These are phyloP conservation scores for Vicia sativa DNA, from an alignment of 306 rosid genomes.

Conservation along the genomic window DNA sequence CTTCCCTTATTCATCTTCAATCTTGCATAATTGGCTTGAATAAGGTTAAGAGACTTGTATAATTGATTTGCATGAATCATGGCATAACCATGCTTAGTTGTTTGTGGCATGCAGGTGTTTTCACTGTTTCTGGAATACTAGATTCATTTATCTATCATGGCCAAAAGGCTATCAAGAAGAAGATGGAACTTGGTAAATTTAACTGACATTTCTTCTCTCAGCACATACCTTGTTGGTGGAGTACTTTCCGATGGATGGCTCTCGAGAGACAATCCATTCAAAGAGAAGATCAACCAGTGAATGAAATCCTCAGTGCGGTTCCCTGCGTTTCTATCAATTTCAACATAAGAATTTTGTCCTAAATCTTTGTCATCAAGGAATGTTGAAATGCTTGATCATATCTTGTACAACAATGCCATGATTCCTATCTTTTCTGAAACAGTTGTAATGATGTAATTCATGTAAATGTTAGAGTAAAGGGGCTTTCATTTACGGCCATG, in stretches of 20 bases:
- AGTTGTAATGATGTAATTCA: constrained; percentile 28
- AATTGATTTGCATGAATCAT: constrained; percentile 24
- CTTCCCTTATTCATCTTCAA: constrained; percentile 10
- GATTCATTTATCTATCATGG: constrained; percentile 98
- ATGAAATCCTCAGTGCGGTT: constrained; percentile 41
- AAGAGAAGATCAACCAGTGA: constrained; percentile 43
- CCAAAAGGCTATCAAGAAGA: constrained; percentile 92
- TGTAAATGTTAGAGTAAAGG: constrained; percentile 39
- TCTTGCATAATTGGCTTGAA: constrained; percentile 25
- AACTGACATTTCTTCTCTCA: constrained; percentile 47
- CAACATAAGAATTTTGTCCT: constrained; percentile 42
- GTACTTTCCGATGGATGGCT: constrained; percentile 48
- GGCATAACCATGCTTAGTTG: constrained; percentile 21
- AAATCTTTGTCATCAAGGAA: constrained; percentile 31
- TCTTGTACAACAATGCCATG: constrained; percentile 40
- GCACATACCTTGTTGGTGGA: constrained; percentile 35
- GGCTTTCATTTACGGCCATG: constrained; percentile 19
- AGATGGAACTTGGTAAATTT: constrained; percentile 95
- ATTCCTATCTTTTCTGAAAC: constrained; percentile 32
- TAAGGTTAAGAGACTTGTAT: background rate
- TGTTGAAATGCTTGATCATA: constrained; percentile 35
- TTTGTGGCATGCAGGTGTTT: constrained; percentile 64
- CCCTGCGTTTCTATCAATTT: constrained; percentile 42
- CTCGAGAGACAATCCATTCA: constrained; percentile 41
- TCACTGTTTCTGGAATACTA: constrained; percentile 91